These are phyloP conservation scores for Suhomyces bribrorum DNA, from an alignment of 1,139 yeast species.

Conservation along the genomic window DNA sequence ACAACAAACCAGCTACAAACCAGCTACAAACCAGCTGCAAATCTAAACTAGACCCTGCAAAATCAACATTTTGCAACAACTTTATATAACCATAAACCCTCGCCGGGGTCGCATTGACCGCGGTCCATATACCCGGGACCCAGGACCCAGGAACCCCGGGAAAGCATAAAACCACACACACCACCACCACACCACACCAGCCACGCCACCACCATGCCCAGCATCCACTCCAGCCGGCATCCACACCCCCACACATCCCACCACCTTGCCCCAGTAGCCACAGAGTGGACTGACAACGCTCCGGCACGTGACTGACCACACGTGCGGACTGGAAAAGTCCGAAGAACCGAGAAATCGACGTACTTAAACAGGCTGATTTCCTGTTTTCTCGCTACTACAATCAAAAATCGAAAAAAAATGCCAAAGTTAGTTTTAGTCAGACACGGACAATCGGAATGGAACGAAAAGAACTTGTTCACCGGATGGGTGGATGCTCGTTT, in stretches of 20 bases:
- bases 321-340: slow-evolving; percentile 28
- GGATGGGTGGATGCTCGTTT: slow-evolving; percentile 98
- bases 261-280: not conserved
- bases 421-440: slow-evolving; percentile 81
- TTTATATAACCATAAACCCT: no score
- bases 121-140: no score
- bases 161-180: no score
- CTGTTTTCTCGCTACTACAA: slow-evolving; percentile 4
- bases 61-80: no score
- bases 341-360: slow-evolving; percentile 23
- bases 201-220: no score
- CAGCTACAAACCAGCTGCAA: no score
- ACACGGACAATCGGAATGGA: slow-evolving; percentile 99
- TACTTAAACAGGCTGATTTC: not conserved
- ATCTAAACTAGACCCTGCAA: no score
- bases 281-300: not conserved
- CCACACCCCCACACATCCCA: not conserved
- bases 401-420: slow-evolving; percentile 26
- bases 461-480: slow-evolving; percentile 96
- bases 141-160: no score
- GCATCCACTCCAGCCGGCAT: not conserved
- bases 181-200: not conserved
- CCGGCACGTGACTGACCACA: slow-evolving; percentile 8
- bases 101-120: no score
- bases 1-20: no score